Evolutionary conservation across 2,329 filamentous ascomycete species (phyloP), one percentile per base, ranked within the genome.

Genomic region (Cladophialophora psammophila): DNA sequence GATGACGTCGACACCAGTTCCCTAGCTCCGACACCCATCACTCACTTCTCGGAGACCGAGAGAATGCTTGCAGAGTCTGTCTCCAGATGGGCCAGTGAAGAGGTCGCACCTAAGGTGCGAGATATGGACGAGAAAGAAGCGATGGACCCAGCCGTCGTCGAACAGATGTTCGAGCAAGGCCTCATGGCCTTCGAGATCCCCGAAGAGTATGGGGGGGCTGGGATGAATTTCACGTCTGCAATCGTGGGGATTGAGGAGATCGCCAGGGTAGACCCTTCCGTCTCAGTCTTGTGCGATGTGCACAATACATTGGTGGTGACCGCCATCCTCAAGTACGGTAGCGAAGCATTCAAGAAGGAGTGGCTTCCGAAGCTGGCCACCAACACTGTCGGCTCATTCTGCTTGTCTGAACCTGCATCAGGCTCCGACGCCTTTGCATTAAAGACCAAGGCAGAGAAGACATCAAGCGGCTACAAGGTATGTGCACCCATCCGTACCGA

Each of bases 291-390:
- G 83, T 92, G 94, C 65, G 95, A 99, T 79, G 95, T 99, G 26
- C 95, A 99, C 85, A 99, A 99, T 82, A 99, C 95, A 0, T 85
- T 99, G 60, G 94, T 97, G 80, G 97, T 97, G 83, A 98, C 94
- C 2, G 91, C 93, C 13, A 85, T 99, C 64, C 78, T 97, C 75
- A 96, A 93, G 78, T 96, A 91, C 79, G 95, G 90, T 38, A 92
- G 88, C 73, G 85, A 88, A 69, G 86, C 89, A 74, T 81, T 91
- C 68, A 92, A 96, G 87, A 90, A 91, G 80, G 91, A 91, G 79
- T 97, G 90, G 86, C 84, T 99, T 71, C 95, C 95, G n/a, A 88
- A 87, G 77, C 85, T 99, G 66, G 93, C 95, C 60, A 97, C 94
- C 56, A 86, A 92, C 79, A 96, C 93, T 2, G 91, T 99, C 75